A percentile compares a stretch with the other conserved stretches of the same genome.
phyloP scores from a whole-genome alignment of 805 yeast genomes.

The Kuraishia piskuri region DNA sequence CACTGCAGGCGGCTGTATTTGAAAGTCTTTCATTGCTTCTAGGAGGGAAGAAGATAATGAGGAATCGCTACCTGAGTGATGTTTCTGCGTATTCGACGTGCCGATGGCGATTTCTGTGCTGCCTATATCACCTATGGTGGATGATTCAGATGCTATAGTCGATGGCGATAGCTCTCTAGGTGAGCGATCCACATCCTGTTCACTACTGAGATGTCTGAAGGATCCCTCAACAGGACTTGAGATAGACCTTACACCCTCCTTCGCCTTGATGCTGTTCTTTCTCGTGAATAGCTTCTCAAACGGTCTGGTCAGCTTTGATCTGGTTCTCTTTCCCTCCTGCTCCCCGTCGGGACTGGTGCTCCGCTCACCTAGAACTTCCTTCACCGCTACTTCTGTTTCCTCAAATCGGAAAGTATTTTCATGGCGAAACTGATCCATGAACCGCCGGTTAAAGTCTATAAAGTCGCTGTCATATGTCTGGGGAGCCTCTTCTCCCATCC shows the following conservation, averaged over 20 bases:
- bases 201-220: not conserved
- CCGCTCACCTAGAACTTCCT: not conserved
- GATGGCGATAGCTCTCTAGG: not conserved
- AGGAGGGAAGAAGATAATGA: not conserved
- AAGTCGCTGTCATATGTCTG: not conserved
- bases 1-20: not conserved
- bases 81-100: not conserved
- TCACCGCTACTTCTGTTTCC: not conserved
- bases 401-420: too few species aligned
- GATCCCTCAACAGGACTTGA: slow-evolving; percentile 1
- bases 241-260: not conserved
- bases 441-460: not conserved
- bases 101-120: not conserved
- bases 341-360: not conserved
- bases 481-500: not conserved
- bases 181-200: not conserved
- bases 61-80: not conserved
- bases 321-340: not conserved
- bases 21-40: not conserved
- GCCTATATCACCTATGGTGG: not conserved
- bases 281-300: not conserved
- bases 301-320: not conserved
- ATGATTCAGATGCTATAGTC: not conserved
- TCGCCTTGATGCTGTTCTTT: not conserved
- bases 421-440: not conserved